phyloP scores from a whole-genome alignment of 2,329 filamentous ascomycete species.

The Mycogone perniciosa region DNA sequence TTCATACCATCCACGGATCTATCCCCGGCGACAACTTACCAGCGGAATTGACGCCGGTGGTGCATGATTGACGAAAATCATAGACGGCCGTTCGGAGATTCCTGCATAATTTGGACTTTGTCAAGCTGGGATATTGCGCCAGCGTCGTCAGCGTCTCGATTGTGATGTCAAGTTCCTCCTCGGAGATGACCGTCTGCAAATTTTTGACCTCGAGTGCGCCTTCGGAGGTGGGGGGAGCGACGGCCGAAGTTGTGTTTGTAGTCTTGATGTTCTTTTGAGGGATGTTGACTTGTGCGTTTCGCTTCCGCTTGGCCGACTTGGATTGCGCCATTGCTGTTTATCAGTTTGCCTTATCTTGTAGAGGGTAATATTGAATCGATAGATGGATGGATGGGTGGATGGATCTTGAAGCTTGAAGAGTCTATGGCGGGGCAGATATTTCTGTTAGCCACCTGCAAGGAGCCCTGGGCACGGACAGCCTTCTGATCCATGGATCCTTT shows the following conservation, averaged over 20 bases:
- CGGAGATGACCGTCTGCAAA: slow-evolving; percentile 49
- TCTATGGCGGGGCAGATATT: too few relatives aligned
- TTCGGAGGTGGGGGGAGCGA: slow-evolving; percentile 32
- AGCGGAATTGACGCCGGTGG: slow-evolving; percentile 56
- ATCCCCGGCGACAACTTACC: slow-evolving; percentile 26
- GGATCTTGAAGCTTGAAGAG: too few relatives aligned
- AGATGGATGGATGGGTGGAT: background rate
- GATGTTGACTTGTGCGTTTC: slow-evolving; percentile 28
- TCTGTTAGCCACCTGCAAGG: too few relatives aligned
- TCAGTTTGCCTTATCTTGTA: background rate
- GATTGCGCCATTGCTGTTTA: slow-evolving; percentile 34
- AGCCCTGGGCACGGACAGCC: too few relatives aligned
- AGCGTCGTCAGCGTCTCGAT: slow-evolving; percentile 57
- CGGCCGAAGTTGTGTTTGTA: slow-evolving; percentile 26
- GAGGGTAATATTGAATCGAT: too few relatives aligned
- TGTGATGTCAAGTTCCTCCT: slow-evolving; percentile 61
- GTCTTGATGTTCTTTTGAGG: slow-evolving; percentile 36
- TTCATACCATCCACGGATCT: background rate
- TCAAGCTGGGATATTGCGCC: slow-evolving; percentile 52
- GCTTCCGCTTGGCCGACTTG: slow-evolving; percentile 42
- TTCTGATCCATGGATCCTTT: too few relatives aligned
- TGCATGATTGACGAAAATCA: slow-evolving; percentile 62
- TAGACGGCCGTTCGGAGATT: slow-evolving; percentile 61
- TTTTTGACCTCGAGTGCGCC: slow-evolving; percentile 39
- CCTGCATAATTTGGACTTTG: slow-evolving; percentile 63